Conservation (phyloP, 2,329 filamentous ascomycete species). For the Exophiala xenobiotica region DNA sequence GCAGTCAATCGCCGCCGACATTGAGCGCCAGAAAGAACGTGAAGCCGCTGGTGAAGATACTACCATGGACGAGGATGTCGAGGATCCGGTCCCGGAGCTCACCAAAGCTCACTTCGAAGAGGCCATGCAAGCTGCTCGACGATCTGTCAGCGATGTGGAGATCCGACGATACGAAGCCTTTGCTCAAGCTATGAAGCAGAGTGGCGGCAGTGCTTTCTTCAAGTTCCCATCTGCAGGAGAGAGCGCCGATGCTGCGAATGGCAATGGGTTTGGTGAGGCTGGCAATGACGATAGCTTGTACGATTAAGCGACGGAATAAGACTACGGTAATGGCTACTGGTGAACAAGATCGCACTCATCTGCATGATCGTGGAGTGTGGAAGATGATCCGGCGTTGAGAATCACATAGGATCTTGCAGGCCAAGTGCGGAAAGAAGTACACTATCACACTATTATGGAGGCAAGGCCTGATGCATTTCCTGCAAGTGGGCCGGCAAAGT, state of each 20-base stretch:
- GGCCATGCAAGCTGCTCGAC: conserved; percentile 91
- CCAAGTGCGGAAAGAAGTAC: too few relatives aligned
- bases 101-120: conserved; percentile 98
- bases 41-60: conserved; percentile 79
- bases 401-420: neutral
- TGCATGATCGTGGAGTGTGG: conserved; percentile 1
- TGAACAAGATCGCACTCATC: neutral
- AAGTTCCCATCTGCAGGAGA: conserved; percentile 75
- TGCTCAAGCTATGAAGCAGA: conserved; percentile 98
- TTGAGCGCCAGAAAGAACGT: conserved; percentile 84
- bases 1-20: conserved; percentile 84
- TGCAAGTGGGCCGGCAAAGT: conserved; percentile 10
- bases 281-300: conserved; percentile 97
- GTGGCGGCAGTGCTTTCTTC: conserved; percentile 94
- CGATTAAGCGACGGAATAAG: conserved; percentile 61
- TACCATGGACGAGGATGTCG: conserved; percentile 76
- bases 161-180: conserved; percentile 98
- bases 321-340: conserved; percentile 2
- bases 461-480: conserved; percentile 1
- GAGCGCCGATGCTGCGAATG: conserved; percentile 49
- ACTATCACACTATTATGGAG: neutral
- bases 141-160: conserved; percentile 94
- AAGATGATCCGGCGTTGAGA: conserved; percentile 1
- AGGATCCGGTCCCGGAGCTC: conserved; percentile 93
- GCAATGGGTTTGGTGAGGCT: conserved; percentile 70